phyloP scores from a whole-genome alignment of 306 rosid species.

The Fragaria nilgerrensis region DNA sequence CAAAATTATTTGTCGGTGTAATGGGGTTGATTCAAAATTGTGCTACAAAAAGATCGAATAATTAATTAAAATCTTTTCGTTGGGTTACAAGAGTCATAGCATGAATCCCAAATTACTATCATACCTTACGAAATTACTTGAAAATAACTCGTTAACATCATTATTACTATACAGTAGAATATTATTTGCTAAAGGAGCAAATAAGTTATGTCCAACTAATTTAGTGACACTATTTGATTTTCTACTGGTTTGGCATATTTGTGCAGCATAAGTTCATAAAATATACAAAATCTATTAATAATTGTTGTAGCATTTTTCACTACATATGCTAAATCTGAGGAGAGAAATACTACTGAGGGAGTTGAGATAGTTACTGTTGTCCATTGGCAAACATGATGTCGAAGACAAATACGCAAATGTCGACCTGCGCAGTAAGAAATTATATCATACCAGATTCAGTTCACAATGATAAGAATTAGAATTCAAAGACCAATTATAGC shows the following conservation, averaged over 20 bases:
- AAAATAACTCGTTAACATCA: not conserved
- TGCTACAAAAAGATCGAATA: not conserved
- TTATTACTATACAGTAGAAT: not conserved
- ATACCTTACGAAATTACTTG: not conserved
- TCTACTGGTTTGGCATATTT: not conserved
- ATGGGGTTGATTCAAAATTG: too few species aligned
- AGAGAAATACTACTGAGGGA: not conserved
- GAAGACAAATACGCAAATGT: slow-evolving; percentile 75
- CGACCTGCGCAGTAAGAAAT: slow-evolving; percentile 63
- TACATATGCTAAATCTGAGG: not conserved
- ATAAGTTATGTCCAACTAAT: not conserved
- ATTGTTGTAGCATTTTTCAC: not conserved
- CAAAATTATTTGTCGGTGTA: not conserved
- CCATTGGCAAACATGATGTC: slow-evolving; percentile 89
- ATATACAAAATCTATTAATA: not conserved
- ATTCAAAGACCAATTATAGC: not conserved
- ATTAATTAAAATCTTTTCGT: too few species aligned
- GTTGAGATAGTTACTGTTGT: slow-evolving; percentile 59
- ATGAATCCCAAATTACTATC: not conserved
- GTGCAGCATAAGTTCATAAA: not conserved
- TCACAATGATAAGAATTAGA: not conserved
- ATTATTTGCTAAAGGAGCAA: not conserved
- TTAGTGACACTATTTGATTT: not conserved
- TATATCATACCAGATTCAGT: slow-evolving; percentile 25
- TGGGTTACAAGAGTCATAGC: not conserved